These are phyloP conservation scores for Haematococcus lacustris DNA, from an alignment of 139 green algal species.

Conservation along the genomic window DNA sequence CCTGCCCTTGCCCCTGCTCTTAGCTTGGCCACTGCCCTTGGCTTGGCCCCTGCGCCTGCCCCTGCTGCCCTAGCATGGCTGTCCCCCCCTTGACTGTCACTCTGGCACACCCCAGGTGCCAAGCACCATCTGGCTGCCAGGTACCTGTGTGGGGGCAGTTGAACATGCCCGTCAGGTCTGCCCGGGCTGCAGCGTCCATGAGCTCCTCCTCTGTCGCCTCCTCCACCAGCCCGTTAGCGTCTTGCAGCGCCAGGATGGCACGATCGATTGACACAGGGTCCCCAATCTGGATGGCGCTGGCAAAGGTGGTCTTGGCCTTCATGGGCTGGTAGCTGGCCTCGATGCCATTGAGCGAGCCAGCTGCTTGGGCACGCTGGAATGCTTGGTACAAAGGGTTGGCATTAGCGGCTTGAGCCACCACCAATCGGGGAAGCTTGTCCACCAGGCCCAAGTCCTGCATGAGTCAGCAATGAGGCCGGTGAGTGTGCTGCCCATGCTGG, in stretches of 20 bases:
- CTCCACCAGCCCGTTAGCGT: slow-evolving; percentile 91
- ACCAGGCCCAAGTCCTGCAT: slow-evolving; percentile 94
- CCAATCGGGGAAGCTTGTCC: slow-evolving; percentile 87
- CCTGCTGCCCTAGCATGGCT: too few relatives aligned
- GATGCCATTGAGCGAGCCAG: slow-evolving; percentile 9
- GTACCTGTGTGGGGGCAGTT: slow-evolving; percentile 91
- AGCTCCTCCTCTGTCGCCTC: slow-evolving; percentile 98
- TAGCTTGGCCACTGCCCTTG: too few relatives aligned
- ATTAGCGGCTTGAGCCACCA: slow-evolving; percentile 80
- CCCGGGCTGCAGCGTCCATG: slow-evolving; percentile 94
- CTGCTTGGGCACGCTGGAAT: slow-evolving; percentile 50
- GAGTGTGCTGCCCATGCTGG: too few relatives aligned
- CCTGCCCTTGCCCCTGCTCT: too few relatives aligned
- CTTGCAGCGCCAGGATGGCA: slow-evolving; percentile 89
- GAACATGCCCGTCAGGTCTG: slow-evolving; percentile 94
- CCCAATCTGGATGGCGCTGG: slow-evolving; percentile 94
- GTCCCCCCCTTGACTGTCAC: too few relatives aligned
- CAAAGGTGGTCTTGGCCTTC: slow-evolving; percentile 93
- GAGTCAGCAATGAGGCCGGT: too few relatives aligned
- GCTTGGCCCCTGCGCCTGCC: too few relatives aligned
- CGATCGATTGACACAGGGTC: slow-evolving; percentile 97
- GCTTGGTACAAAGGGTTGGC: slow-evolving; percentile 97
- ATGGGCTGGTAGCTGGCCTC: slow-evolving; percentile 79
- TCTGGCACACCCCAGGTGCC: too few relatives aligned
- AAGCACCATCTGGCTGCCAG: too few relatives aligned